These are phyloP conservation scores for Fusarium sp. DNA, from an alignment of 2,329 filamentous ascomycete species.

Conservation along the genomic window DNA sequence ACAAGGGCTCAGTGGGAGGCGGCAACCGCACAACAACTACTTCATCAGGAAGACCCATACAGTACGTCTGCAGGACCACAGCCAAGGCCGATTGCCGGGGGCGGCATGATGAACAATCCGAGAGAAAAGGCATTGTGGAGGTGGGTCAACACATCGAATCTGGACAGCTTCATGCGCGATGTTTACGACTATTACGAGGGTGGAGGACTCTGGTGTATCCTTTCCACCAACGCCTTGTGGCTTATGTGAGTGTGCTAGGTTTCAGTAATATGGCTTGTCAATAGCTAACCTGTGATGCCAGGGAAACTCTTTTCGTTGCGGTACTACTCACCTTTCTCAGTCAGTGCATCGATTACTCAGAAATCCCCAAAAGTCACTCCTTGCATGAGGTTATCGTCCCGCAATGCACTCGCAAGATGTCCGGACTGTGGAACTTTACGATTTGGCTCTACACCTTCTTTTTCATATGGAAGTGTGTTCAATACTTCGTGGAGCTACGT, in stretches of 20 bases:
- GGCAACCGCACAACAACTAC: conserved; percentile 61
- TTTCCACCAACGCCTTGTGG: conserved; percentile 76
- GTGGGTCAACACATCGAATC: conserved; percentile 90
- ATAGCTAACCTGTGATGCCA: conserved; percentile 47
- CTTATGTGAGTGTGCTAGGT: conserved; percentile 69
- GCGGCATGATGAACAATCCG: conserved; percentile 50
- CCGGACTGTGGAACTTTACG: conserved; percentile 77
- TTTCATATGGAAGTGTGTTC: conserved; percentile 83
- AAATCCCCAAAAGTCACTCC: conserved; percentile 72
- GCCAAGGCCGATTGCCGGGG: conserved; percentile 47
- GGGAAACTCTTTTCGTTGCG: conserved; percentile 84
- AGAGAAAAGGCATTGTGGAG: conserved; percentile 87
- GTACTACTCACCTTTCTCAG: conserved; percentile 84
- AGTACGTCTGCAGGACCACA: conserved; percentile 27
- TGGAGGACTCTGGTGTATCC: conserved; percentile 86
- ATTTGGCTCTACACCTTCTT: conserved; percentile 89
- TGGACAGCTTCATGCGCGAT: conserved; percentile 86
- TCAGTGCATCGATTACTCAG: conserved; percentile 85
- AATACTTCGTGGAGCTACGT: conserved; percentile 77
- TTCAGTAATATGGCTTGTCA: neutral
- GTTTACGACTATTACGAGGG: conserved; percentile 89
- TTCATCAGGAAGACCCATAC: conserved; percentile 57
- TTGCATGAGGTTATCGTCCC: conserved; percentile 69
- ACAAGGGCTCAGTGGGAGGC: conserved; percentile 66
- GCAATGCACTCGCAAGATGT: conserved; percentile 81